Conservation (phyloP, 805 yeast genomes). For the Saccharomycopsis fermentans region DNA sequence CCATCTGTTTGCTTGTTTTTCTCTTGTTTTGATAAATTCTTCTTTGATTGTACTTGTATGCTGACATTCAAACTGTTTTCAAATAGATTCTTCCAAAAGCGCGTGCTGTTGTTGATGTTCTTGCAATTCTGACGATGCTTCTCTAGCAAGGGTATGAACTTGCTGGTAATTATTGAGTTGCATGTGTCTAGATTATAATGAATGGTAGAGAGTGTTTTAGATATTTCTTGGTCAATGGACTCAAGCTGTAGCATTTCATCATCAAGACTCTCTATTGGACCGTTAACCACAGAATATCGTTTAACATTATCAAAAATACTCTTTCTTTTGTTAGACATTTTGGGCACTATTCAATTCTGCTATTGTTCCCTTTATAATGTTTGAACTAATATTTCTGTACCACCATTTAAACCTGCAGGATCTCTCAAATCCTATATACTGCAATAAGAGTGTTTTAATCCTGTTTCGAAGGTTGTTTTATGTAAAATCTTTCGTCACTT, state of each 20-base stretch:
- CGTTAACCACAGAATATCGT: constrained; percentile 2
- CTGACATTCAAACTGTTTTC: constrained; percentile 18
- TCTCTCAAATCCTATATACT: background rate
- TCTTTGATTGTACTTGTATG: constrained; percentile 16
- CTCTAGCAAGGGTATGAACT: constrained; percentile 12
- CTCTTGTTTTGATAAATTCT: background rate
- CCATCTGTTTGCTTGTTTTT: background rate
- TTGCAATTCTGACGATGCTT: constrained; percentile 9
- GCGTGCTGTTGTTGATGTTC: constrained; percentile 14
- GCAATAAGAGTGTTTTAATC: background rate
- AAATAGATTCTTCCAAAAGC: constrained; percentile 17
- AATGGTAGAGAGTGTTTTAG: constrained; percentile 15
- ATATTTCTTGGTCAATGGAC: constrained; percentile 16
- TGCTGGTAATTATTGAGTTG: constrained; percentile 7
- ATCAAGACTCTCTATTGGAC: constrained; percentile 5
- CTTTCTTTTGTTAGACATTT: constrained; percentile 10
- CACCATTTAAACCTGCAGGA: background rate
- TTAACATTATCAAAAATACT: constrained; percentile 18
- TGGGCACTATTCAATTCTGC: background rate
- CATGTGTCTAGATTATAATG: constrained; percentile 17
- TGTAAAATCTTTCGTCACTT: too few species aligned
- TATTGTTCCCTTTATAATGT: background rate
- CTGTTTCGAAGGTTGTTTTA: background rate
- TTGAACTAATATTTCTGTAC: background rate
- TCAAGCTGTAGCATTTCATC: constrained; percentile 15